Evolutionary conservation across 805 yeast species (phyloP), one percentile per base, ranked within the genome.

Genomic region (Yamadazyma laniorum): DNA sequence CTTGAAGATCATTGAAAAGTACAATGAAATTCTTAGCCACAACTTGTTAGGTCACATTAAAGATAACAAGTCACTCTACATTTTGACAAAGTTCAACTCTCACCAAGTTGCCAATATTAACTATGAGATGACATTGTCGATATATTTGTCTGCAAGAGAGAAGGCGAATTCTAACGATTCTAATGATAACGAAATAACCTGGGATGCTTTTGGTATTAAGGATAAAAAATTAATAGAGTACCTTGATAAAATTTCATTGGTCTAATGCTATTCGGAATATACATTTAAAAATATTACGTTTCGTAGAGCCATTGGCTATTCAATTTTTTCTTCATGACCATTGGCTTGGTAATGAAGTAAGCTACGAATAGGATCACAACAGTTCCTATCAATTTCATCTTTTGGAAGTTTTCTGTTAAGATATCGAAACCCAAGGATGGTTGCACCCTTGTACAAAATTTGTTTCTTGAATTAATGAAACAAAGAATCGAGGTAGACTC

Each of bases 381-480:
- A 1, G 96, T 85, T 5, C 69, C 44, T 5, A 83, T 32, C 30
- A 91, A 71, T 48, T 79, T 82, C 11, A 65, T 54, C 52, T 78
- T 83, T 50, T 82, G 87, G 55, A 93, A 93, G 35, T 72, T 69
- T 21, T 71, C 63, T 18, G 80, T 75, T 56, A 91, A 70, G 35
- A 77, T 68, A 61, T 91, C 99, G 61, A 86, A 90, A 27, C 87
- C 85, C 29, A 77, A 76, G 0, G 96, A 86, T 0, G 98, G 96
- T 35, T 83, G 75, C 13, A 85, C 71, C 40, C 79, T 70, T 0
- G 95, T 82, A 53, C 90, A 85, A 63, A 85, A 90, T 5, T 84
- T 57, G 54, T 87, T 95, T 32, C 70, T 59, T 19, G 52, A 44
- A 14, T 83, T 86, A 31, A 79, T 62, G 25, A 74, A 68, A 44